Base-by-base conservation (phyloP, 441 rosid genomes). In the Pelargonium fulgidum region DNA sequence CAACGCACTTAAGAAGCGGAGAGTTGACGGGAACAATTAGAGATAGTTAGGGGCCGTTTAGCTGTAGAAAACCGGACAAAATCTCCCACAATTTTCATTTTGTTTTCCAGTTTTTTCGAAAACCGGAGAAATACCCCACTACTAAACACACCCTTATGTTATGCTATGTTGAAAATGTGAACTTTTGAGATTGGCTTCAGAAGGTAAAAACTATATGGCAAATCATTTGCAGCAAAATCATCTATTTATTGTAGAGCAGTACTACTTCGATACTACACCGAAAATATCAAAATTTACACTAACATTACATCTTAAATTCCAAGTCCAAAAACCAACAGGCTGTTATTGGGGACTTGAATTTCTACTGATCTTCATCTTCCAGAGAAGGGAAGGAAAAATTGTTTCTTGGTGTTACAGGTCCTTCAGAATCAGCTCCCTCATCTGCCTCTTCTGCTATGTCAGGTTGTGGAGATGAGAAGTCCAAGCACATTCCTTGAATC, bases 381-480 rank as follows among this genome's bases (percentile, higher is more conserved):
- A 59, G 64, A 17, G 64, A 50, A 50, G 83, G 71, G 24, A 81
- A 61, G 52, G 72, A 70, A 58, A 61, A 59, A 29, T 68, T 11
- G 64, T 66, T 65, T 1, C 64, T 12, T 12, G 9, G 26, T 7
- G 83, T 73, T 47, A 85, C 77, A 6, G n/a, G 64, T 2, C 39
- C 67, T 65, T 63, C 71, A 1, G 48, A 45, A 6, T 67, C 54
- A 48, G 64, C 68, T 10, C 64, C 68, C 68, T 73, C 56, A 17
- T 70, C 76, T 29, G 52, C 62, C 47, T 76, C 73, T 29, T 71
- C 81, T 12, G 59, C 69, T 48, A 44, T 69, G 56, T 76, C 62
- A 24, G 76, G 72, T 29, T 80, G 13, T 26, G 98, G 97, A 61
- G 96, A 85, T 29, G 96, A 88, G 68, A 93, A 93, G 75, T 88